These are phyloP conservation scores for Fusarium acutatum DNA, from an alignment of 2,329 filamentous ascomycete genomes.

Conservation along the genomic window DNA sequence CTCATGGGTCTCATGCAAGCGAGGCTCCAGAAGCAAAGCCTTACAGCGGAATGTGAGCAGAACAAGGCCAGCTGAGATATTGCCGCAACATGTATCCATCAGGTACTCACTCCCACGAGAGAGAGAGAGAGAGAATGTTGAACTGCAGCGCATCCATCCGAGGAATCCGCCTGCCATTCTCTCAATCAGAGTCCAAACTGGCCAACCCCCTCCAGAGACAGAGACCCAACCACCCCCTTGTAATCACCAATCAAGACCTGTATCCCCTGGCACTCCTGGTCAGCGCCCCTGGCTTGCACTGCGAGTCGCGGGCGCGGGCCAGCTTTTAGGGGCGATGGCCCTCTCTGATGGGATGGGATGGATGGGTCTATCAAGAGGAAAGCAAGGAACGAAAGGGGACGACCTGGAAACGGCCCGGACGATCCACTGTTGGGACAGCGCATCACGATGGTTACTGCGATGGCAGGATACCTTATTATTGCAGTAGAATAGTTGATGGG, in stretches of 20 bases:
- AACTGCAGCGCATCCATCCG: conserved; percentile 18
- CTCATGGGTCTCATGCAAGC: neutral
- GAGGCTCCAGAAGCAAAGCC: neutral
- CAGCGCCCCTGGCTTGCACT: conserved; percentile 24
- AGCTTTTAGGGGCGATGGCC: conserved; percentile 22
- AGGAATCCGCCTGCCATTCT: conserved; percentile 24
- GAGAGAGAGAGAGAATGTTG: neutral
- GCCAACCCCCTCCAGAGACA: conserved; percentile 28
- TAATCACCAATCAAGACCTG: conserved; percentile 13
- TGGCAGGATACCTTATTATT: neutral
- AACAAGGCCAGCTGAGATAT: conserved; percentile 20
- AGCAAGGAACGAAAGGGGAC: conserved; percentile 34
- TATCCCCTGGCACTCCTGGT: conserved; percentile 22
- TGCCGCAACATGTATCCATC: neutral
- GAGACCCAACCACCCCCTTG: conserved; percentile 10
- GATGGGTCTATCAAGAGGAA: conserved; percentile 16
- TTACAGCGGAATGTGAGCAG: neutral
- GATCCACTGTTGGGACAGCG: conserved; percentile 24
- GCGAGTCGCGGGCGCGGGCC: conserved; percentile 28
- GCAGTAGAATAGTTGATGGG: neutral
- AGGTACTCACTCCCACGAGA: conserved; percentile 6
- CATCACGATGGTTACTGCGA: conserved; percentile 8
- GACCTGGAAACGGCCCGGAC: conserved; percentile 29
- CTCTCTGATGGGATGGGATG: conserved; percentile 23
- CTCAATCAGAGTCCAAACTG: conserved; percentile 17